Percentiles rank a stretch among this genome's conserved stretches.
Evolutionary conservation across 139 green algal genomes (phyloP).

Genomic region (Chlamydomonas sphaeroides): DNA sequence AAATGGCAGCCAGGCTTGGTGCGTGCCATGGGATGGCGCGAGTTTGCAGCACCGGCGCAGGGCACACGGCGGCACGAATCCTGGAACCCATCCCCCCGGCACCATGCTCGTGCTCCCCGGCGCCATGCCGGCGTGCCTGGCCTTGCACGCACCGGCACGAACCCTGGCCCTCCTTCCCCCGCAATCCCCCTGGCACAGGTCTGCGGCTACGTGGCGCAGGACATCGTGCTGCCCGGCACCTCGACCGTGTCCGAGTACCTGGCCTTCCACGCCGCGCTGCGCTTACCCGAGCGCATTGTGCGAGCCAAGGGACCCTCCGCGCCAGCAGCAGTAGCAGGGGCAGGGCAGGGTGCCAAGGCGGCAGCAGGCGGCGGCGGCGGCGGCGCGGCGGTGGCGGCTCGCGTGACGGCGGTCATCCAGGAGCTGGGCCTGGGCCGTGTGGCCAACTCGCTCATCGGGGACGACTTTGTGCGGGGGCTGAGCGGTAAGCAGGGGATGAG

Average conservation of each 20-base stretch:
- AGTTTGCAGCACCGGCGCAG: too few relatives aligned
- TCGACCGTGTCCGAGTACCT: conserved; percentile 81
- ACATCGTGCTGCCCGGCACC: conserved; percentile 72
- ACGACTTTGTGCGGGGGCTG: conserved; percentile 64
- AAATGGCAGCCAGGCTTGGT: too few relatives aligned
- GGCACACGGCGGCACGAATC: too few relatives aligned
- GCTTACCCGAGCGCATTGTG: conserved; percentile 45
- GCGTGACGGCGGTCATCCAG: conserved; percentile 36
- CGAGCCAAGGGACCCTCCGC: too few relatives aligned
- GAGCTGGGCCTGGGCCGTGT: conserved; percentile 54
- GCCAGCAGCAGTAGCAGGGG: not conserved
- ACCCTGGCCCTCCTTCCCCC: not conserved
- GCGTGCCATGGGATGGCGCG: too few relatives aligned
- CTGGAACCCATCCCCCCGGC: not conserved
- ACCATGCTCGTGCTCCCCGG: not conserved
- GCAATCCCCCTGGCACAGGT: conserved; percentile 2
- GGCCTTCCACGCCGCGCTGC: conserved; percentile 75
- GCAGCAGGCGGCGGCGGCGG: too few relatives aligned
- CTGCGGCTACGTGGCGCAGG: conserved; percentile 72
- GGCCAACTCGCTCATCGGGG: conserved; percentile 66
- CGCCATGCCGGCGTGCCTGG: not conserved
- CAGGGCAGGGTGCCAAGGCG: too few relatives aligned
- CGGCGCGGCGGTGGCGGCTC: not conserved
- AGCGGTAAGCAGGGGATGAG: too few relatives aligned
- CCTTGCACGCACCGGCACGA: not conserved